Evolutionary conservation across 2,329 filamentous ascomycete genomes (phyloP), one percentile per base, ranked within the genome.

Genomic region (Penicillium sclerotiorum): DNA sequence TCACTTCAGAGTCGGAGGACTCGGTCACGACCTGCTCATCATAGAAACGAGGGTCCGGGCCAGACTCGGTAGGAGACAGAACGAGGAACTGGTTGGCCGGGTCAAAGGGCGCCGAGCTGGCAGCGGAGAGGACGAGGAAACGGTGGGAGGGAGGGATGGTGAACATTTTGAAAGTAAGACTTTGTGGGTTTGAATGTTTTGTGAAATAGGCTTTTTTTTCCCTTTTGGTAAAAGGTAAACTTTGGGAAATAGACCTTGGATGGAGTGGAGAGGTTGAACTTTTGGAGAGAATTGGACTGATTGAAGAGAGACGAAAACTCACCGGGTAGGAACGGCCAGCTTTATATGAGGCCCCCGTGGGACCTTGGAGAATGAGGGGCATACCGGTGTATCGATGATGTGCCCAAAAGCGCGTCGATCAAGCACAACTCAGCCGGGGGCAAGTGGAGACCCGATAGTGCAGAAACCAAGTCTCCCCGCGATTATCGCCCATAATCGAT

Each of bases 51-150:
- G 59, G 51, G 47, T 61, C 54, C 21, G 66, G 65, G 42, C 60
- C 62, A 30, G 55, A 65, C 52, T 68, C 61, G 32, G 55, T 63
- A 38, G 65, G 66, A 39, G 66, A 65, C 53, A 68, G 50, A 35
- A 60, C 57, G 8, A 63, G 58, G 59, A 63, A 63, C 47, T 61
- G 55, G 51, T 56, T 57, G 42, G 37, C 41, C 7, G 60, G 52
- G 45, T 57, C 40, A 30, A 57, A 57, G 1, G 60, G 60, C 9
- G 48, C 49, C 44, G 54, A 55, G 33, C 45, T 50, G 27, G 47
- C 25, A 38, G 58, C 58, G 40, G 61, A 64, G 46, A 65, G 62
- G 27, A 69, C 59, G 51, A 69, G 61, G 56, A 67, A 69, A 45
- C 63, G 62, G 55, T 54, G 48, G 50, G 62, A 58, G 47, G 65